These are phyloP conservation scores for Gynostemma pentaphyllum DNA, from an alignment of 306 rosid species.

Conservation along the genomic window DNA sequence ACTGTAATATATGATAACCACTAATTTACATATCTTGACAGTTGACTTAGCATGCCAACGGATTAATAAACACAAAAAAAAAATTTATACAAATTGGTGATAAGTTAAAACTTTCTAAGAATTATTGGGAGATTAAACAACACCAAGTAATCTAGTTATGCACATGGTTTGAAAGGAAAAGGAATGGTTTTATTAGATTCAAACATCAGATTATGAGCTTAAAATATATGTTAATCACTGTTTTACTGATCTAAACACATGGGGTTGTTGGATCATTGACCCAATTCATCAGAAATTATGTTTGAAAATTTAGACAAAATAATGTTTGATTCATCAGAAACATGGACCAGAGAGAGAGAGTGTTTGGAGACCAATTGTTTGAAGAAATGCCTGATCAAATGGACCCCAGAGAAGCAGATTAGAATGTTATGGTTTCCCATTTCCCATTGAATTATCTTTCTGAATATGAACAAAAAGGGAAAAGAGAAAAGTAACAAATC, in stretches of 20 bases:
- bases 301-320: background rate
- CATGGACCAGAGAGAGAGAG: background rate
- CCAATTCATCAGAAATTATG: slow-evolving; percentile 15
- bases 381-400: background rate
- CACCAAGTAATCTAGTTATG: background rate
- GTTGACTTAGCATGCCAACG: no score
- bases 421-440: background rate
- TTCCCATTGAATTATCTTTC: background rate
- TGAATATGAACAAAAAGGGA: background rate
- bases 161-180: slow-evolving; percentile 26
- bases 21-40: no score
- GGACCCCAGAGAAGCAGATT: background rate
- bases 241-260: slow-evolving; percentile 19
- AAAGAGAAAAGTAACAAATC: background rate
- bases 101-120: background rate
- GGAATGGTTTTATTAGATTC: background rate
- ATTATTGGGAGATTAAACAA: background rate
- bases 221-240: background rate
- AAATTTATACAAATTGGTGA: background rate
- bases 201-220: background rate
- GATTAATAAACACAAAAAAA: no score
- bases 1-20: no score
- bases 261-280: slow-evolving; percentile 33
- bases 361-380: background rate
- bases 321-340: background rate